Base-by-base conservation (phyloP, 2,329 filamentous ascomycete species). In the Diaporthe eres region DNA sequence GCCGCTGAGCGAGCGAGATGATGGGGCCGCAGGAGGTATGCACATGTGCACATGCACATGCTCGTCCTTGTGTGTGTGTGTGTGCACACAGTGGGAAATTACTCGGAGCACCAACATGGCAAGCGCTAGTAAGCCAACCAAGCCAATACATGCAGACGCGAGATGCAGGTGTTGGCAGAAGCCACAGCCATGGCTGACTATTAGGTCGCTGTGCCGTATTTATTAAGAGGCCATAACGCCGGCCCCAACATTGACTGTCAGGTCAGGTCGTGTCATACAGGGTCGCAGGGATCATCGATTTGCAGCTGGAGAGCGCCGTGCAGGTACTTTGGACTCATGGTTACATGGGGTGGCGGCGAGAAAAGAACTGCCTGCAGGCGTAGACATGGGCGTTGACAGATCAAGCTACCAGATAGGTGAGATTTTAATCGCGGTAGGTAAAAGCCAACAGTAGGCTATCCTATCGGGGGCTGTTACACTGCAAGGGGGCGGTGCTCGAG, bases 131-230 rank as follows among this genome's bases (percentile, higher is more conserved):
- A 53, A 68, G 65, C 65, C 65, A 70, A 70, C 49, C 61, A 70
- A 55, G 65, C 49, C 65, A 70, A 70, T 55, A 55, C 65, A 55
- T 55, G 65, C 65, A 47, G 34, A 28, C 34, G 65, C 31, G 49
- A 28, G 49, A 70, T 70, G 65, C 65, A 70, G 65, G 47, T 70
- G 49, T 70, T 70, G 65, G 65, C 49, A 68, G 63, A 22, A 39
- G 63, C 44, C 63, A 37, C 65, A 68, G 65, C 65, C 47, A 51
- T 55, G 65, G 65, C 65, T 70, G 65, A 28, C 37, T 55, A 47
- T 42, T 55, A 51, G 31, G 63, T 51, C 49, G 65, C 47, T 68
- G 31, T 22, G 42, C 63, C 63, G 65, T 34, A 25, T 70, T 55
- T 55, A 65, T 47, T 42, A 55, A 70, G 49, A 70, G 65, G 49